Evolutionary conservation across 164 flowering plant genomes (phyloP), one percentile per base, ranked within the genome.

Genomic region (Liquidambar formosana): DNA sequence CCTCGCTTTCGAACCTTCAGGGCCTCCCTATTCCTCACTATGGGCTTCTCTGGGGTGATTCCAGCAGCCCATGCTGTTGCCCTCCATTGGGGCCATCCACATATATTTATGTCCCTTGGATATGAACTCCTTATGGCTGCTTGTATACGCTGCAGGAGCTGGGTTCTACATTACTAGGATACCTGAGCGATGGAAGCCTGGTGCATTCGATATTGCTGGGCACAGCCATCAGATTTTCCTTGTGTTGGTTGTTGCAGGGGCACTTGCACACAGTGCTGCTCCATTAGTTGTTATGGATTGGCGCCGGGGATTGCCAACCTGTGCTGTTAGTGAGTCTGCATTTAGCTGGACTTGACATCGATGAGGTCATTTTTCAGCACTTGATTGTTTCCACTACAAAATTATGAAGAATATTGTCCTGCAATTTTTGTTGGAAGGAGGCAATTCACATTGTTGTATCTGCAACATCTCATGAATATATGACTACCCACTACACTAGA

Each of bases 161-260:
- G 83, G 57, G 11, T 86, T 95, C 67, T 95, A 95, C 64, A 86
- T 89, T 1, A 74, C 76, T 13, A 79, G 99, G 69, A 65, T 95
- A 15, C 99, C 99, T 0, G 99, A 95, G 76, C 69, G 88, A 67
- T 95, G 93, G 97, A 86, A 79, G 74, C 99, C 99, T 8, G 99
- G 99, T 28, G 79, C 84, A 28, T 93, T 93, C 51, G 99, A 95
- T 65, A 73, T 93, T 63, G 92, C 87, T 23, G 99, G 99, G 4
- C 99, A 93, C 65, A 95, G 99, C 76, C 99, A 95, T 68, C 99
- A 95, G 88, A 91, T 95, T 25, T 95, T 95, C 75, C 99, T 91
- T 64, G 86, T 91, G 25, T 86, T 95, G 70, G 97, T 95, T 23
- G 88, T 93, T 10, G 84, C 81, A 0, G 99, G 89, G 5, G 97